Evolutionary conservation across 208 protist species (phyloP), one percentile per base, ranked within the genome.

Genomic region (Lotmaria passim): DNA sequence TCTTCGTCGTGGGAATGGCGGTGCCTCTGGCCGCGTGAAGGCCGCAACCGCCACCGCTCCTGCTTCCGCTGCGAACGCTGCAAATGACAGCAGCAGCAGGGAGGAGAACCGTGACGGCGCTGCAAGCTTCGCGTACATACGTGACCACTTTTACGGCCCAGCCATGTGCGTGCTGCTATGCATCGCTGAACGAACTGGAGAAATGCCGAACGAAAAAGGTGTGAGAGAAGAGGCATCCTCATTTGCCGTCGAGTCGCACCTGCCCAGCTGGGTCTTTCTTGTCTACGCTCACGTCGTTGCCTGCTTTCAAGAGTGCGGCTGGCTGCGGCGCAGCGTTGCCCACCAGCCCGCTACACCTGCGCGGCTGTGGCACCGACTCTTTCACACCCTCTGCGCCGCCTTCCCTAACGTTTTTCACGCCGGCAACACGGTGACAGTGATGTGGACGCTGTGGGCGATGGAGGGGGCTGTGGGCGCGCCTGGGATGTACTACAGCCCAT

Each of bases 321-420:
- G 72, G 44, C 50, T 85, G 30, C 58, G 58, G n/a, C 62, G 39
- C 26, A 47, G 44, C 26, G n/a, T 46, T 26, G 28, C 36, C 5
- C 63, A 57, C 1, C 73, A 73, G 14, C 85, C 85, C 4, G 61
- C 74, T 21, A 87, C 79, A 14, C 46, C 60, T 19, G 64, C 74
- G 0, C 55, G 38, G 2, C 61, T 93, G 6, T 91, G 85, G 88
- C 15, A 23, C 19, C 53, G 69, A 21, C 53, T 93, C 15, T 83
- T 85, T 48, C 12, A 26, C 17, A 31, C 48, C 12, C 21, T 86
- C 6, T 50, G 76, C 23, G 46, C 38, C 17, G 43, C 74, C 0
- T 89, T 93, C 43, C 85, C 85, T 11, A 66, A 82, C 71, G 73
- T 86, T 28, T 90, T 93, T 71, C 68, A 82, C 64, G 66, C 73